A percentile compares a stretch with the other conserved stretches of the same genome.
Conservation (phyloP, 2,329 filamentous ascomycete species). For the Aspergillus ruber region DNA sequence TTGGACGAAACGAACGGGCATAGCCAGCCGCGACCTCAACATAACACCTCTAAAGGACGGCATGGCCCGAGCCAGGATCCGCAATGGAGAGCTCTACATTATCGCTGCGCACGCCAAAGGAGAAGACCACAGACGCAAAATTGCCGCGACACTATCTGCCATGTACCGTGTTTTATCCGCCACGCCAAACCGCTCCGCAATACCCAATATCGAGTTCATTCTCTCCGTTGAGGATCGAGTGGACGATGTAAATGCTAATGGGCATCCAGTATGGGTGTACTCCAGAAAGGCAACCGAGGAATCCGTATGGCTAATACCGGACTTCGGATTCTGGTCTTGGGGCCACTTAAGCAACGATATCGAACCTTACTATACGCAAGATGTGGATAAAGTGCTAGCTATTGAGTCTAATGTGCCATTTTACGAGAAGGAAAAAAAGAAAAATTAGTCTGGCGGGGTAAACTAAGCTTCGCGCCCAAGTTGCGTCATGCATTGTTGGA, state of each 20-base stretch:
- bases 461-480: slow-evolving; percentile 4
- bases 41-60: neutral
- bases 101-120: neutral
- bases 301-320: slow-evolving; percentile 2
- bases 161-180: slow-evolving; percentile 1
- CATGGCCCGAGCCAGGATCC: slow-evolving; percentile 4
- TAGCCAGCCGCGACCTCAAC: slow-evolving; percentile 1
- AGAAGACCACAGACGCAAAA: slow-evolving; percentile 2
- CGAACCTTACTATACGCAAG: slow-evolving; percentile 1
- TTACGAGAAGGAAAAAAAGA: too few species aligned
- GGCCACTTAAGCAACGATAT: neutral
- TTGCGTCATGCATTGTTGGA: slow-evolving; percentile 2
- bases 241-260: neutral
- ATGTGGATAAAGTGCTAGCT: neutral
- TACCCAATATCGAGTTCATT: slow-evolving; percentile 11
- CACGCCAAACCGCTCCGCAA: neutral
- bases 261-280: slow-evolving; percentile 1
- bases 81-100: slow-evolving; percentile 3
- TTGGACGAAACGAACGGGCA: slow-evolving; percentile 1
- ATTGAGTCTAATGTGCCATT: neutral
- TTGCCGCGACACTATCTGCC: slow-evolving; percentile 1
- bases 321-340: slow-evolving; percentile 4
- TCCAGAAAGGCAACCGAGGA: slow-evolving; percentile 1
- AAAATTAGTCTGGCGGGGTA: slow-evolving; percentile 2
- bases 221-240: slow-evolving; percentile 1